Evolutionary conservation across 352 stramenopile genomes (phyloP).

Genomic region (Albugo laibachii): DNA sequence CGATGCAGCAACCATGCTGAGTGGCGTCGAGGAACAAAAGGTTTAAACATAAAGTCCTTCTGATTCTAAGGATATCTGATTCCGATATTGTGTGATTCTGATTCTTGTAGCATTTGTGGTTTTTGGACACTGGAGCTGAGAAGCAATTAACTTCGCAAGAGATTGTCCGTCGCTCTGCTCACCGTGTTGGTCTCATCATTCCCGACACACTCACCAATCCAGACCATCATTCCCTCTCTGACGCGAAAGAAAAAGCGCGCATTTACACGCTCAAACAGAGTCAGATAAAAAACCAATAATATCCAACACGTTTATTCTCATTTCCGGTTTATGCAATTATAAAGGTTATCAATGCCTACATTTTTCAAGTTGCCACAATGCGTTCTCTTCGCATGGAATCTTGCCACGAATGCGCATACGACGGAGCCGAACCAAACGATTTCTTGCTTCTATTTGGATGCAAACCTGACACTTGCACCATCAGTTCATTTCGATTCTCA

Average conservation of each 20-base stretch:
- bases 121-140: slow-evolving; percentile 45
- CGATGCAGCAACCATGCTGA: slow-evolving; percentile 47
- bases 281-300: no score
- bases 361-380: no score
- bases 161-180: slow-evolving; percentile 55
- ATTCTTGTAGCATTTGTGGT: slow-evolving; percentile 31
- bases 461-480: slow-evolving; percentile 1
- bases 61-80: not conserved
- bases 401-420: no score
- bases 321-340: no score
- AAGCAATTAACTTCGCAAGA: slow-evolving; percentile 42
- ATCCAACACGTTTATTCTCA: no score
- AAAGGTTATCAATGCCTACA: no score
- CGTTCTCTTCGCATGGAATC: no score
- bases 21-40: slow-evolving; percentile 50
- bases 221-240: slow-evolving; percentile 5
- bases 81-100: not conserved
- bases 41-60: slow-evolving; percentile 12
- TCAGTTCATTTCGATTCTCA: slow-evolving; percentile 20
- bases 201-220: slow-evolving; percentile 46
- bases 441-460: not conserved
- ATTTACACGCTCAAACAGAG: no score
- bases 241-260: no score
- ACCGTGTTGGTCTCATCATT: slow-evolving; percentile 52
- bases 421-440: no score